Evolutionary conservation across 2,329 filamentous ascomycete species (phyloP).

Genomic region (Hymenoscyphus fructigenus): DNA sequence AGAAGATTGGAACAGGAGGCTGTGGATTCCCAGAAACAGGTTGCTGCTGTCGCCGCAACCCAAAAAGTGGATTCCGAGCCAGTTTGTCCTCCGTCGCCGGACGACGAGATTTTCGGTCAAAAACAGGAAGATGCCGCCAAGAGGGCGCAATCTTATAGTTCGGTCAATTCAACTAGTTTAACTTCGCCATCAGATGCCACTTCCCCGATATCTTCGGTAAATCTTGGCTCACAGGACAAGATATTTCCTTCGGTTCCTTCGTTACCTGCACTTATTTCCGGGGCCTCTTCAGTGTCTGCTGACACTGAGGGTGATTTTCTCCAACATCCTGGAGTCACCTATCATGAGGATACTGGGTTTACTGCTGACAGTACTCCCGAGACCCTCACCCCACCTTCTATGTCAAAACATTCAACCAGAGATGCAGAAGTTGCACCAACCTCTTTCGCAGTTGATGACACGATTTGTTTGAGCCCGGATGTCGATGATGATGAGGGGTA

Average conservation of each 20-base stretch:
- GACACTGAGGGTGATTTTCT: constrained; percentile 62
- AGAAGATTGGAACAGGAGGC: constrained; percentile 39
- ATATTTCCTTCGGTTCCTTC: constrained; percentile 61
- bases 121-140: constrained; percentile 26
- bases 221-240: constrained; percentile 43
- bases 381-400: constrained; percentile 30
- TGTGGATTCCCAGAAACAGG: constrained; percentile 35
- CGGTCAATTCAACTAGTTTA: constrained; percentile 31
- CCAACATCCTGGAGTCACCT: constrained; percentile 46
- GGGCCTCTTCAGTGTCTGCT: constrained; percentile 63
- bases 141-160: constrained; percentile 33
- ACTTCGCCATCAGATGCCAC: constrained; percentile 30
- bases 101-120: constrained; percentile 40
- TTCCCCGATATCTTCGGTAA: constrained; percentile 44
- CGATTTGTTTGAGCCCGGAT: constrained; percentile 23
- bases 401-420: constrained; percentile 26
- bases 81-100: constrained; percentile 43
- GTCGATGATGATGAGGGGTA: constrained; percentile 35
- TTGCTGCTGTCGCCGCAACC: constrained; percentile 12
- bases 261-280: constrained; percentile 61
- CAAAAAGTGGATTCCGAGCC: constrained; percentile 32
- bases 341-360: constrained; percentile 11
- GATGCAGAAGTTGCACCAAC: constrained; percentile 13
- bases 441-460: constrained; percentile 14
- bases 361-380: constrained; percentile 30